A percentile compares a stretch with the other conserved stretches of the same genome.
Conservation (phyloP, 371 early-diverging fungal genomes). For the Mortierella sp. region DNA sequence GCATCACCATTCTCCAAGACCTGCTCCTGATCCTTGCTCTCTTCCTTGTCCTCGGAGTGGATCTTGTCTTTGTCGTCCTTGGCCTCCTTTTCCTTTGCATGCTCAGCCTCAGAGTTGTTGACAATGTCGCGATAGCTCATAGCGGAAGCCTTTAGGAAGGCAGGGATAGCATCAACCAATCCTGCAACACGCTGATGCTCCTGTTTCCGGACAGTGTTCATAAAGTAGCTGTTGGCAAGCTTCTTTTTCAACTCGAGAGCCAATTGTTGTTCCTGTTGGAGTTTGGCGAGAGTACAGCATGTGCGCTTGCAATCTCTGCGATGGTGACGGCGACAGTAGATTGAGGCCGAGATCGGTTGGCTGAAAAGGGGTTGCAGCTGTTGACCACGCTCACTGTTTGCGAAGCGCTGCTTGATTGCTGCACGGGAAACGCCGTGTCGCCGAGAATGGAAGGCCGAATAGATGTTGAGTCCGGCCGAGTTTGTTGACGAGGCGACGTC, state of each 20-base stretch:
- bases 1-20: conserved; percentile 15
- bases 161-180: conserved; percentile 71
- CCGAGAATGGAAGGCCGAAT: conserved; percentile 54
- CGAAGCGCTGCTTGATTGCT: conserved; percentile 38
- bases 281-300: conserved; percentile 50
- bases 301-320: conserved; percentile 53
- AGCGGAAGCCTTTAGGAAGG: conserved; percentile 71
- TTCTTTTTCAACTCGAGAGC: conserved; percentile 60
- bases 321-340: conserved; percentile 55
- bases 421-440: conserved; percentile 54
- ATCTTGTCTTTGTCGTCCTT: not conserved
- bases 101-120: conserved; percentile 30
- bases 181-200: conserved; percentile 50
- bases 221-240: conserved; percentile 46
- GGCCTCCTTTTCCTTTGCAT: conserved; percentile 1
- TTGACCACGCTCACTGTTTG: conserved; percentile 36
- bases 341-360: conserved; percentile 30
- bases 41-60: conserved; percentile 15
- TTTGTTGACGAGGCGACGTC: conserved; percentile 64
- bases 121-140: conserved; percentile 63
- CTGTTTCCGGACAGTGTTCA: conserved; percentile 39
- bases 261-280: conserved; percentile 59
- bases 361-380: conserved; percentile 24
- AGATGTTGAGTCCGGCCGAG: conserved; percentile 51
- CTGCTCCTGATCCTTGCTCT: conserved; percentile 10